Evolutionary conservation across 768 basidiomycete species (phyloP), one percentile per base, ranked within the genome.

Genomic region (Trametopsis cervina): DNA sequence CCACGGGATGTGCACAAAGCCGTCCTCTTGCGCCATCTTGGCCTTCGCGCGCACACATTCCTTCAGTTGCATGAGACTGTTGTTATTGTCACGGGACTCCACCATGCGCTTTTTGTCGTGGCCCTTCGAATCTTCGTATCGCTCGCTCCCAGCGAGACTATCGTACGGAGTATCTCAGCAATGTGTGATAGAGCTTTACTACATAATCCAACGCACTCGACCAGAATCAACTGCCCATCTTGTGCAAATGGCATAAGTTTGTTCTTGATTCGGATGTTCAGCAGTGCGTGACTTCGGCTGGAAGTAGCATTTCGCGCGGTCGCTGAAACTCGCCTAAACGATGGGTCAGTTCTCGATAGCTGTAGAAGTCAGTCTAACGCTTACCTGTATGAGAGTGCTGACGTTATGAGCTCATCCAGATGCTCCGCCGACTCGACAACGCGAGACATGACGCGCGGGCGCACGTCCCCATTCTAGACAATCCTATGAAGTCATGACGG

Each of bases 11-110:
- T 68, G 66, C 21, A 67, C 66, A 42, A 67, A 68, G 22, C 62
- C 65, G 27, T 65, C 66, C 44, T 68, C 65, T 12, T 52, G 51
- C 9, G 62, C 64, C 54, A 66, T 65, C 50, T 62, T 65, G 15
- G 67, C 66, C 47, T 64, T 66, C 23, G 67, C 65, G 20, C 63
- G 62, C 15, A 68, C 67, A 37, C 67, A 68, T 35, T 68, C 67
- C 54, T 68, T 68, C 36, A 68, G 59, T 42, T 61, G 60, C 62
- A 66, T 63, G 20, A 68, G 54, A 39, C 60, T 63, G 51, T 65
- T 66, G 57, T 68, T 68, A 48, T 66, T 67, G 48, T 67, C 67
- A 11, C 60, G 46, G 7, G 60, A 58, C 43, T 68, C 65, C 4
- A 60, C 56, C 64, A 68, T 66, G 40, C 62, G 66, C 51, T 63